Evolutionary conservation across 805 yeast genomes (phyloP).

Genomic region (Starmerella ratchasimensis): DNA sequence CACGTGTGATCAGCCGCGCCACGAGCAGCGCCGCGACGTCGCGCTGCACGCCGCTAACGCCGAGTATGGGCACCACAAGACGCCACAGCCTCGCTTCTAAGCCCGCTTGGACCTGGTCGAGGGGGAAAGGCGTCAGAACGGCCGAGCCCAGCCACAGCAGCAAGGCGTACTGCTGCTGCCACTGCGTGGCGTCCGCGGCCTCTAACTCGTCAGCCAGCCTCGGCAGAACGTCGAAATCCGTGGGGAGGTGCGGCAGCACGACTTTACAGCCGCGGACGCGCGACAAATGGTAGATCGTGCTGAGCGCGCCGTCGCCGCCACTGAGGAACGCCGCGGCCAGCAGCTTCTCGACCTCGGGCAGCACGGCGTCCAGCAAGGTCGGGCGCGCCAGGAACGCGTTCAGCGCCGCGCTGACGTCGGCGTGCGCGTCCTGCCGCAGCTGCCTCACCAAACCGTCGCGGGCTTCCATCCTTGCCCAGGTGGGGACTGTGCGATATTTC

Average conservation of each 20-base stretch:
- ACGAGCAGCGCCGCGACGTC: slow-evolving; percentile 39
- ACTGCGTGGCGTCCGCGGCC: slow-evolving; percentile 18
- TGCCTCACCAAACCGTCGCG: neutral
- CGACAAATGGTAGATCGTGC: slow-evolving; percentile 36
- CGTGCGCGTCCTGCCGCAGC: neutral
- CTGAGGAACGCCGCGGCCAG: slow-evolving; percentile 2
- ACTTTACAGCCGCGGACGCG: slow-evolving; percentile 56
- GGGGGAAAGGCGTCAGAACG: slow-evolving; percentile 59
- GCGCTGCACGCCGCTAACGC: slow-evolving; percentile 43
- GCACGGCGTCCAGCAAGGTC: slow-evolving; percentile 10
- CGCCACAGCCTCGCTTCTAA: slow-evolving; percentile 28
- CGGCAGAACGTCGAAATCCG: slow-evolving; percentile 41
- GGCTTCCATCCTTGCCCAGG: slow-evolving; percentile 3
- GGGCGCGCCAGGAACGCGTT: slow-evolving; percentile 8
- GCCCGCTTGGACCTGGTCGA: slow-evolving; percentile 30
- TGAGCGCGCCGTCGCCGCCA: neutral
- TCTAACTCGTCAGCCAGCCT: slow-evolving; percentile 24
- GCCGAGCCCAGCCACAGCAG: slow-evolving; percentile 63
- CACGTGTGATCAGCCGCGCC: slow-evolving; percentile 40
- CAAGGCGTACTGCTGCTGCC: slow-evolving; percentile 39
- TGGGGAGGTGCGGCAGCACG: slow-evolving; percentile 43
- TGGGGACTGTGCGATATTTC: too few species aligned
- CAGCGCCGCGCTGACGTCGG: neutral
- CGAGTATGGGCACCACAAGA: slow-evolving; percentile 27
- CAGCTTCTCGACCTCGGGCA: slow-evolving; percentile 1